Evolutionary conservation across 2,329 filamentous ascomycete species (phyloP).

Genomic region (Neonectria sp.): DNA sequence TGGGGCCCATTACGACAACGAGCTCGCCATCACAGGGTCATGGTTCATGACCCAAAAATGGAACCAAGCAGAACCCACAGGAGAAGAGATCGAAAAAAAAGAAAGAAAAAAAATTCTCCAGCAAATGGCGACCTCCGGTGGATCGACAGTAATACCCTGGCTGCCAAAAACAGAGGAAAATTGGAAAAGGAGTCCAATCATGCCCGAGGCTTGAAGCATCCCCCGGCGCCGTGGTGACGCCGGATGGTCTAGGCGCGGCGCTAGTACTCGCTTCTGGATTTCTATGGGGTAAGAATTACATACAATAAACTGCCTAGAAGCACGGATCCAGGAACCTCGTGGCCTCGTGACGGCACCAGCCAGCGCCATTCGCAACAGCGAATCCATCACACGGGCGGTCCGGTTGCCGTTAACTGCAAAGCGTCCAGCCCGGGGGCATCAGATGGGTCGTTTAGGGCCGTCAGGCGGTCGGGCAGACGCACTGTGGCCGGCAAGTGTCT

Average conservation of each 20-base stretch:
- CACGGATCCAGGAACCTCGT: constrained; percentile 45
- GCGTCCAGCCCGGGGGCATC: constrained; percentile 32
- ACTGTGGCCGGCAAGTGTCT: not conserved
- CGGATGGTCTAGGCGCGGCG: constrained; percentile 12
- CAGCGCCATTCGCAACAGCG: constrained; percentile 29
- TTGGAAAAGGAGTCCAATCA: not conserved
- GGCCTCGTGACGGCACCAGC: constrained; percentile 46
- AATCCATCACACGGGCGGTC: constrained; percentile 42
- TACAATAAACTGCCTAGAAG: constrained; percentile 42
- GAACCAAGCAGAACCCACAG: constrained; percentile 11
- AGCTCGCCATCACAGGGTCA: constrained; percentile 40
- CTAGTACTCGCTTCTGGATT: constrained; percentile 37
- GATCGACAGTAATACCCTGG: not conserved
- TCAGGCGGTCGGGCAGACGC: not conserved
- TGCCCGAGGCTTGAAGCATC: no score
- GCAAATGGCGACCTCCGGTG: constrained; percentile 31
- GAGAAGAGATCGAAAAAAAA: not conserved
- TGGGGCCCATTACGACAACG: constrained; percentile 18
- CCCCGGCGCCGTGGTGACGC: constrained; percentile 7
- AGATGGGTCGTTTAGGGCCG: constrained; percentile 16
- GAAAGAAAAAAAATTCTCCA: constrained; percentile 18
- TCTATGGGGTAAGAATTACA: constrained; percentile 51
- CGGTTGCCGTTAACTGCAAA: constrained; percentile 49
- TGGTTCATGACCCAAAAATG: constrained; percentile 14
- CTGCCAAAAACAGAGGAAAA: not conserved